Evolutionary conservation across 345 rosid species (phyloP).

Genomic region (Acer saccharum): DNA sequence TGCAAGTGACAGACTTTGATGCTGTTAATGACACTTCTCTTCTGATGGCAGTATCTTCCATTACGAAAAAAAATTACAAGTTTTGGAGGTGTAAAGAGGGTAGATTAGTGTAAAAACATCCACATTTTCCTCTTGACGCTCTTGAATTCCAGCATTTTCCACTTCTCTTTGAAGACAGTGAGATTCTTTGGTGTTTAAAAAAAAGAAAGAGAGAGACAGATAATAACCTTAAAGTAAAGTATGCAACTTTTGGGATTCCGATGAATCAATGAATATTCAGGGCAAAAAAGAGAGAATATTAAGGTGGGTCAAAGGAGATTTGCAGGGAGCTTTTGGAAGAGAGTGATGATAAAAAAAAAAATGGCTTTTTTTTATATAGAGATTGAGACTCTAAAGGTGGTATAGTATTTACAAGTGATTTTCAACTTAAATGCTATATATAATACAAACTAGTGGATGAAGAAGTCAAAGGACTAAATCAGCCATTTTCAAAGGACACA

Average conservation of each 20-base stretch:
- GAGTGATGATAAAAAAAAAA: too few relatives aligned
- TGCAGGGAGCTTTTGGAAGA: background rate
- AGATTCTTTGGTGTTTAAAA: slow-evolving; percentile 14
- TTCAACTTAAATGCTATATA: background rate
- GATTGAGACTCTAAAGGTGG: too few relatives aligned
- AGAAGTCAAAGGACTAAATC: background rate
- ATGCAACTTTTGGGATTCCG: slow-evolving; percentile 4
- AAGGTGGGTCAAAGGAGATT: background rate
- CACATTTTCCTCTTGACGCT: slow-evolving; percentile 47
- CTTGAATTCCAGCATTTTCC: slow-evolving; percentile 37
- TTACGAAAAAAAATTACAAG: slow-evolving; percentile 31
- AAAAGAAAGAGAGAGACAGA: background rate
- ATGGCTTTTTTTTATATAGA: too few relatives aligned
- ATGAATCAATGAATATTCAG: slow-evolving; percentile 17
- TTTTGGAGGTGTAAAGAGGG: slow-evolving; percentile 18
- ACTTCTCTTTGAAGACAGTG: slow-evolving; percentile 16
- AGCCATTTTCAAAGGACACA: background rate
- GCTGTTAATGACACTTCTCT: slow-evolving; percentile 25
- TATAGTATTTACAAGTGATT: background rate
- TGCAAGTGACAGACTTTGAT: slow-evolving; percentile 40
- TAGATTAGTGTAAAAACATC: slow-evolving; percentile 37
- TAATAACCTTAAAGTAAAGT: slow-evolving; percentile 12
- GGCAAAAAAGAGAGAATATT: slow-evolving; percentile 6
- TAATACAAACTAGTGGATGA: background rate
- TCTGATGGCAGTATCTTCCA: slow-evolving; percentile 48